phyloP scores from a whole-genome alignment of 164 flowering plant species.

The Paratinospora sagittata region DNA sequence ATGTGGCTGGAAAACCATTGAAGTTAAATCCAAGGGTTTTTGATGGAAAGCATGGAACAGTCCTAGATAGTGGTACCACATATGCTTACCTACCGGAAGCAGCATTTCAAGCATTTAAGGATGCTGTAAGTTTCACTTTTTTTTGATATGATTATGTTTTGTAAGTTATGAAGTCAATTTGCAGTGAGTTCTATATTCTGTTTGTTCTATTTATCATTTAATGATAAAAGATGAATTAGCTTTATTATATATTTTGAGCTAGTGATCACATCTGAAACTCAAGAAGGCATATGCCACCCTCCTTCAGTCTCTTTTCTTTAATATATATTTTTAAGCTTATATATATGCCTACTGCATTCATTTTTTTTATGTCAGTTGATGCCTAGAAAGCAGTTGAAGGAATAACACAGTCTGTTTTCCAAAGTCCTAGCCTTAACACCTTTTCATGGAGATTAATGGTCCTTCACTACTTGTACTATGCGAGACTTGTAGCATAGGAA shows the following conservation, averaged over 20 bases:
- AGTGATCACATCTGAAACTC: not conserved
- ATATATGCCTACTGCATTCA: not conserved
- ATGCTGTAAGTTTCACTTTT: conserved; percentile 60
- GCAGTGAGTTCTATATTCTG: not conserved
- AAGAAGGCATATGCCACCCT: not conserved
- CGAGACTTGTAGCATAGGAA: no score
- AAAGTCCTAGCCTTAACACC: no score
- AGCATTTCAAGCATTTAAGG: conserved; percentile 72
- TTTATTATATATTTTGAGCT: not conserved
- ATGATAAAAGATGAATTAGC: not conserved
- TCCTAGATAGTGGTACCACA: conserved; percentile 97
- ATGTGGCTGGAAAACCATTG: conserved; percentile 80
- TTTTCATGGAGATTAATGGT: no score
- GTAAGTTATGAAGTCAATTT: not conserved
- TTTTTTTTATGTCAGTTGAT: not conserved
- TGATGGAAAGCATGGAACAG: conserved; percentile 86
- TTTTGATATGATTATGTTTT: not conserved
- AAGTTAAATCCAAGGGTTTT: conserved; percentile 59
- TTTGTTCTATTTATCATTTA: not conserved
- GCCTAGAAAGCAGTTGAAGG: no score
- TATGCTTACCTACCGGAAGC: conserved; percentile 90
- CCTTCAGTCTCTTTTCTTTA: not conserved
- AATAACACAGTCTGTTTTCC: no score
- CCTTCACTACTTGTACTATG: no score
- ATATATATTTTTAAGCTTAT: not conserved